Conservation (phyloP, 495 filamentous ascomycete genomes). For the Penicillium canescens region DNA sequence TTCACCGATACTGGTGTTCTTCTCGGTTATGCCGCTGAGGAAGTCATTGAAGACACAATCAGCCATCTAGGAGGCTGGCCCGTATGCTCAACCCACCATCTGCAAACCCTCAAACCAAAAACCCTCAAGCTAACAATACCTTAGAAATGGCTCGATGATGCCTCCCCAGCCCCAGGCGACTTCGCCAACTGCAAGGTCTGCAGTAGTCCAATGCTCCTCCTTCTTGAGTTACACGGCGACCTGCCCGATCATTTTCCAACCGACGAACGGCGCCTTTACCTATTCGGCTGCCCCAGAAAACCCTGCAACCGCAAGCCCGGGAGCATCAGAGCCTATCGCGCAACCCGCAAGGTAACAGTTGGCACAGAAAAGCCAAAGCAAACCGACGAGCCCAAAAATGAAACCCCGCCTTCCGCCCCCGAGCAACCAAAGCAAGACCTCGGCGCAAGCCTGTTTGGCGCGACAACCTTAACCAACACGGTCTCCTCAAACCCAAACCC, state of each 20-base stretch:
- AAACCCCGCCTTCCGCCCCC: constrained; percentile 28
- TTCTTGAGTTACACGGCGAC: constrained; percentile 90
- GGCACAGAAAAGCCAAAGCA: constrained; percentile 23
- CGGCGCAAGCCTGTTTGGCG: constrained; percentile 57
- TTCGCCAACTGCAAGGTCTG: constrained; percentile 89
- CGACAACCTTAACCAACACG: constrained; percentile 40
- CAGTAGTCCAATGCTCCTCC: constrained; percentile 76
- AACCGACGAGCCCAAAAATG: constrained; percentile 34
- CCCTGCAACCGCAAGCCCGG: constrained; percentile 82
- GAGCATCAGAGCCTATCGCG: constrained; percentile 70
- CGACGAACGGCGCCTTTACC: constrained; percentile 82
- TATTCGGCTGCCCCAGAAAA: constrained; percentile 77
- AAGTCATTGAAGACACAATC: constrained; percentile 79
- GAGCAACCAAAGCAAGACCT: constrained; percentile 51
- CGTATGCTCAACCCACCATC: constrained; percentile 53
- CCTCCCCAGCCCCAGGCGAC: constrained; percentile 68
- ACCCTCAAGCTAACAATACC: constrained; percentile 5
- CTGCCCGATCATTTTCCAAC: constrained; percentile 81
- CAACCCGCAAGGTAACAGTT: constrained; percentile 47
- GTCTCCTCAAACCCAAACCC: constrained; percentile 57
- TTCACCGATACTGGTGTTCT: constrained; percentile 87
- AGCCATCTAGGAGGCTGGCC: constrained; percentile 87
- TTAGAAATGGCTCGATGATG: constrained; percentile 78
- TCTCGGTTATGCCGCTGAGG: constrained; percentile 84
- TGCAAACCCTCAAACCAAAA: not conserved